Percentiles rank a stretch among this genome's conserved stretches.
These are phyloP conservation scores for Clitopilus hobsonii DNA, from an alignment of 768 basidiomycete species.

Conservation along the genomic window DNA sequence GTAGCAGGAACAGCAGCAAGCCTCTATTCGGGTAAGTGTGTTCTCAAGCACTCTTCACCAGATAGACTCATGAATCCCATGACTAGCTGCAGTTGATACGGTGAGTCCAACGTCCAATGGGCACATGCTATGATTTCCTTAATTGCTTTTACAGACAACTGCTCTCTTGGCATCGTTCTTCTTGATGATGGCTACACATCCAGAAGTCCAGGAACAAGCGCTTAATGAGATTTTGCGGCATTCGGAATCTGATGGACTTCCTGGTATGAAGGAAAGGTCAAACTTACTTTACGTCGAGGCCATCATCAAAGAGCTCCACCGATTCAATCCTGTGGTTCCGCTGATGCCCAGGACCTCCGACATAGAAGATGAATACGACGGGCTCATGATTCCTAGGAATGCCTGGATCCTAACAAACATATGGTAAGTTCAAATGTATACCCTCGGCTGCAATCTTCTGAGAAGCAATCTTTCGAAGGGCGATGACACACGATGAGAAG, in stretches of 20 bases:
- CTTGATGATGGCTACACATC: background rate
- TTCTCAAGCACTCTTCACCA: background rate
- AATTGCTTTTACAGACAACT: background rate
- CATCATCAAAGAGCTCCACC: background rate
- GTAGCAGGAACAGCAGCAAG: background rate
- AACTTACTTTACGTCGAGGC: background rate
- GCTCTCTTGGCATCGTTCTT: background rate
- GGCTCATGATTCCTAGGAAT: background rate
- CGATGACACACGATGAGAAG: background rate
- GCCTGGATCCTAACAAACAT: background rate
- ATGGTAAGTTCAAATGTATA: background rate
- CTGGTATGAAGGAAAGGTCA: background rate
- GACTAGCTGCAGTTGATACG: background rate
- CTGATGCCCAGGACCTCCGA: background rate
- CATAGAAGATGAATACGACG: background rate
- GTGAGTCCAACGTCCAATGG: background rate
- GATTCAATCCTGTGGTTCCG: background rate
- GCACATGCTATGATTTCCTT: background rate
- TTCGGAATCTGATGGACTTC: background rate
- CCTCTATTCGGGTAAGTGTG: background rate
- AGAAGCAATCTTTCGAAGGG: background rate
- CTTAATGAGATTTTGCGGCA: background rate
- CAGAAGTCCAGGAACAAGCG: background rate
- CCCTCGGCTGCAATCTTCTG: background rate
- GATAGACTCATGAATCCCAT: background rate